Evolutionary conservation across 2,329 filamentous ascomycete genomes (phyloP).

Genomic region (Monosporascus sp.): DNA sequence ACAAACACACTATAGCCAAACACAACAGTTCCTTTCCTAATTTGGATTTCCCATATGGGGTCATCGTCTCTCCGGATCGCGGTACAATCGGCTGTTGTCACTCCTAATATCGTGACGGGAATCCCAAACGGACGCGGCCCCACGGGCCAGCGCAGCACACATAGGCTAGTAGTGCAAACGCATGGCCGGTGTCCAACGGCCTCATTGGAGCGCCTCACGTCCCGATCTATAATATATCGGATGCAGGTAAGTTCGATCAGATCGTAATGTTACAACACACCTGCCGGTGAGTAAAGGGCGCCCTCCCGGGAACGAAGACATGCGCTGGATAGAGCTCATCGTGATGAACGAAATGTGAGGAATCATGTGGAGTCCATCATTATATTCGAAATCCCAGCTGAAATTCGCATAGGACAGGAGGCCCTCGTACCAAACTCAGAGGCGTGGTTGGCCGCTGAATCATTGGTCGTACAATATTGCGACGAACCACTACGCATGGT

Average conservation of each 20-base stretch:
- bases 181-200: slow-evolving; percentile 12
- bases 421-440: slow-evolving; percentile 8
- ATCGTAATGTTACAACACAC: no score
- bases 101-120: slow-evolving; percentile 14
- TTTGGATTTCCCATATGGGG: slow-evolving; percentile 7
- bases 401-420: slow-evolving; percentile 3
- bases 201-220: background rate
- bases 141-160: slow-evolving; percentile 13
- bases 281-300: no score
- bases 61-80: slow-evolving; percentile 6
- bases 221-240: background rate
- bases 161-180: slow-evolving; percentile 21
- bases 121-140: slow-evolving; percentile 14
- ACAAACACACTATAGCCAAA: slow-evolving; percentile 16
- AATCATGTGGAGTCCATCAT: background rate
- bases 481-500: slow-evolving; percentile 9
- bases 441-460: slow-evolving; percentile 15
- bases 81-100: slow-evolving; percentile 18
- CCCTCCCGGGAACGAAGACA: background rate
- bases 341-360: background rate
- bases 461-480: slow-evolving; percentile 11
- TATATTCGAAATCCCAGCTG: background rate
- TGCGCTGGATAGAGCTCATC: background rate
- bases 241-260: no score
- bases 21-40: slow-evolving; percentile 12